Conservation (phyloP, 1,284 basidiomycete genomes). For the Meira miltonrushii region DNA sequence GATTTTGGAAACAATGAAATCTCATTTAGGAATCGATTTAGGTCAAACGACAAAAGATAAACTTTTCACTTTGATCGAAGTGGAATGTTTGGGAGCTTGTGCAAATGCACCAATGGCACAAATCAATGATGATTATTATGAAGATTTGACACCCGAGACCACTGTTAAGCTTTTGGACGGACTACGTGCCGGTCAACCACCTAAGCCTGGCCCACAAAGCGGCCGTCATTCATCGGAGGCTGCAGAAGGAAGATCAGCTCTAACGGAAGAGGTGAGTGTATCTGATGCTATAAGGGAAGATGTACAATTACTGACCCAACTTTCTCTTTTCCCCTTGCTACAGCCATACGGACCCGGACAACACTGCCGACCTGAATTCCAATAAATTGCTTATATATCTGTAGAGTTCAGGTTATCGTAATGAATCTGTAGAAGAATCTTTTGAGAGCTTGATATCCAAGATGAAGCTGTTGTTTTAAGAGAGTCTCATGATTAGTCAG, state of each 20-base stretch:
- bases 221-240: conserved; percentile 74
- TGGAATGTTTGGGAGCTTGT: conserved; percentile 94
- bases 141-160: conserved; percentile 89
- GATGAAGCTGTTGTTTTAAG: no score
- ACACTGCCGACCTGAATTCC: conserved; percentile 78
- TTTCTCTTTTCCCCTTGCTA: background rate
- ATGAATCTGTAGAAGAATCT: no score
- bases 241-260: conserved; percentile 73
- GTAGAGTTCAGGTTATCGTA: no score
- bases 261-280: conserved; percentile 68
- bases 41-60: conserved; percentile 90
- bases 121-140: conserved; percentile 94
- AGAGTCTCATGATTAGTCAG: no score
- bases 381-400: no score
- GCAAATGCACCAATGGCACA: conserved; percentile 99
- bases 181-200: conserved; percentile 77
- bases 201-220: conserved; percentile 86
- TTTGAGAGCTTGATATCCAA: no score
- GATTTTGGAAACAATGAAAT: conserved; percentile 78
- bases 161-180: conserved; percentile 82
- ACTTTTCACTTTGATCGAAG: conserved; percentile 95
- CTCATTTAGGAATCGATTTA: conserved; percentile 74
- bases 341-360: conserved; percentile 93
- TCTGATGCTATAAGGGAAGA: background rate
- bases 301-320: conserved; percentile 4